phyloP scores from a whole-genome alignment of 192 early-diverging fungal genomes.

The Podila clonocystis region DNA sequence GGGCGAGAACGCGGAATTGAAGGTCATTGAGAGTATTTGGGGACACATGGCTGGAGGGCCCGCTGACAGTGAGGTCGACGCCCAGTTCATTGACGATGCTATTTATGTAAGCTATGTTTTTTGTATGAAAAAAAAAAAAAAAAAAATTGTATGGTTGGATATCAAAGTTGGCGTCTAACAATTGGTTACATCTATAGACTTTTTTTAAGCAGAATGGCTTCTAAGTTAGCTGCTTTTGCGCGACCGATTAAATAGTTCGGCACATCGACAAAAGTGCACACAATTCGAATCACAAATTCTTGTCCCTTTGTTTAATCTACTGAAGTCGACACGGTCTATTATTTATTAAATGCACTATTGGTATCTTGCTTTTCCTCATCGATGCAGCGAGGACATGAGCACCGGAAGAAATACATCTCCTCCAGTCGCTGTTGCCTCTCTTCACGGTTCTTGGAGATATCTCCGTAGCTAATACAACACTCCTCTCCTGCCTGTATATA shows the following conservation, averaged over 20 bases:
- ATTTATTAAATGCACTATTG: conserved; percentile 1
- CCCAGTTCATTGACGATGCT: conserved; percentile 21
- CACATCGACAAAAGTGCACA: too few species aligned
- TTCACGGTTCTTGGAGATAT: conserved; percentile 47
- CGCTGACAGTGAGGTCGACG: conserved; percentile 22
- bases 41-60: conserved; percentile 30
- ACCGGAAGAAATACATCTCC: conserved; percentile 71
- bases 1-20: conserved; percentile 25
- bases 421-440: conserved; percentile 57
- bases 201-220: conserved; percentile 17
- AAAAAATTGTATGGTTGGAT: neutral
- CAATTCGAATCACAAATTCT: too few species aligned
- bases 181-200: neutral
- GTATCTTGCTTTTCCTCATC: conserved; percentile 49
- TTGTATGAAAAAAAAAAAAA: neutral
- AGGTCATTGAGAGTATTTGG: conserved; percentile 38
- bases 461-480: conserved; percentile 72
- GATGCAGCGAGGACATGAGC: conserved; percentile 63
- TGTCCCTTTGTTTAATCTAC: too few species aligned
- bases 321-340: too few species aligned
- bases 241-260: too few species aligned
- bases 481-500: conserved; percentile 63
- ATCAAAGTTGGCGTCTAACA: too few species aligned
- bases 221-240: neutral
- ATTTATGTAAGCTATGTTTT: conserved; percentile 16